Conservation (phyloP, 352 stramenopile species). For the Phytopythium montanum region DNA sequence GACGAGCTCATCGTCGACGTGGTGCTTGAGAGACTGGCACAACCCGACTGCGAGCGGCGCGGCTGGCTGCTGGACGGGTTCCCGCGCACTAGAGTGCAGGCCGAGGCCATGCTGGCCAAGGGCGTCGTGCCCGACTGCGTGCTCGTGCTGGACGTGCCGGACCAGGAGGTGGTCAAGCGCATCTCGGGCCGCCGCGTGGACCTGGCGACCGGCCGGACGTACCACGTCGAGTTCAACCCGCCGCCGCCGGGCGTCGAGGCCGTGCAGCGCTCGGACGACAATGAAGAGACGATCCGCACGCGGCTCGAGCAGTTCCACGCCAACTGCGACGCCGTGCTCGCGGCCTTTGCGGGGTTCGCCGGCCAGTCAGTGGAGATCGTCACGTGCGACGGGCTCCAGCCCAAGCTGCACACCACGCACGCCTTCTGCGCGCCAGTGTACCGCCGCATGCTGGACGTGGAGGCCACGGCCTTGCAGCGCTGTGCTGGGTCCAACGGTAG, state of each 20-base stretch:
- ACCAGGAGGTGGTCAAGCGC: constrained; percentile 92
- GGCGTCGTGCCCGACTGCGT: constrained; percentile 83
- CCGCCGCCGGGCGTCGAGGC: constrained; percentile 68
- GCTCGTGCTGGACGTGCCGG: constrained; percentile 92
- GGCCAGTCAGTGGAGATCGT: constrained; percentile 39
- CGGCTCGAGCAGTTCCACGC: constrained; percentile 84
- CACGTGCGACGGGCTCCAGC: constrained; percentile 53
- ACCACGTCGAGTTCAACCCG: constrained; percentile 96
- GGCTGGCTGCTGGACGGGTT: constrained; percentile 95
- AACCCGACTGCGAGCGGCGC: constrained; percentile 75
- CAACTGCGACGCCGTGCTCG: constrained; percentile 48
- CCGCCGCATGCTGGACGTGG: constrained; percentile 34
- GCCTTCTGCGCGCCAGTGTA: constrained; percentile 50
- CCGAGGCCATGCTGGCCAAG: constrained; percentile 66
- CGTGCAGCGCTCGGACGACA: constrained; percentile 90
- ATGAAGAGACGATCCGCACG: constrained; percentile 89
- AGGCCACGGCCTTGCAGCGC: constrained; percentile 23
- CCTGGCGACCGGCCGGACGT: constrained; percentile 89
- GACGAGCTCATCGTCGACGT: constrained; percentile 92
- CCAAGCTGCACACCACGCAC: constrained; percentile 31
- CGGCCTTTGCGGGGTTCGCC: constrained; percentile 28
- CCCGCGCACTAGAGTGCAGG: constrained; percentile 86
- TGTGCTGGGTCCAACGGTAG: too few relatives aligned
- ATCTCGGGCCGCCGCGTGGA: constrained; percentile 96
- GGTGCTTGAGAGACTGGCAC: constrained; percentile 68